Percentiles rank a stretch among this genome's conserved stretches.
Evolutionary conservation across 2,329 filamentous ascomycete species (phyloP).

Genomic region (Claviceps fusiformis): DNA sequence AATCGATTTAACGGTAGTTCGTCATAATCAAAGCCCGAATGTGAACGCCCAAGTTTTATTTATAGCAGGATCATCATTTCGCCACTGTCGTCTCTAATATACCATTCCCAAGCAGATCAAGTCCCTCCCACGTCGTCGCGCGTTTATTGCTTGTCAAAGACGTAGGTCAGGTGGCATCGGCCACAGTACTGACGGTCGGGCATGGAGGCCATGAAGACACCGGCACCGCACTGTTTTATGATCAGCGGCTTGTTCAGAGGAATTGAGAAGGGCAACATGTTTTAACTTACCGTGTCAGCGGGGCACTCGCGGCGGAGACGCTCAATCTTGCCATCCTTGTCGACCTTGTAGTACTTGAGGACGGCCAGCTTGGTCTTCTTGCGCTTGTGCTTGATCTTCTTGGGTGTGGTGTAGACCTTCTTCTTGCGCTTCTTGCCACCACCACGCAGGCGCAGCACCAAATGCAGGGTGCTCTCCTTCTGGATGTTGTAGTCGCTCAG

Average conservation of each 20-base stretch:
- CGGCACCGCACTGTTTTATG: slow-evolving; percentile 71
- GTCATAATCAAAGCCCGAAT: slow-evolving; percentile 27
- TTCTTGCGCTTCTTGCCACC: slow-evolving; percentile 99
- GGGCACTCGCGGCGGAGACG: slow-evolving; percentile 97
- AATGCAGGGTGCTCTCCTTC: slow-evolving; percentile 98
- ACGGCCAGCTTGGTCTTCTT: slow-evolving; percentile 99
- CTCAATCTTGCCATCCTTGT: slow-evolving; percentile 99
- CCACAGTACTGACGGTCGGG: slow-evolving; percentile 97
- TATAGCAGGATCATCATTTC: slow-evolving; percentile 17
- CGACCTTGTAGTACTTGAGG: slow-evolving; percentile 99
- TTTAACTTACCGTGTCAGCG: slow-evolving; percentile 58
- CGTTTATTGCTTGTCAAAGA: slow-evolving; percentile 53
- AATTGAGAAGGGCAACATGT: slow-evolving; percentile 8
- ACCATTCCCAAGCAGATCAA: slow-evolving; percentile 17
- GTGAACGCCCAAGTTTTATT: slow-evolving; percentile 25
- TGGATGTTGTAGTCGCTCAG: slow-evolving; percentile 99
- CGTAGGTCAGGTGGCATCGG: slow-evolving; percentile 60
- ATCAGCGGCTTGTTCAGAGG: not conserved
- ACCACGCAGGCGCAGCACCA: slow-evolving; percentile 96
- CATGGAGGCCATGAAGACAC: slow-evolving; percentile 99
- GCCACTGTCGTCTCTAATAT: slow-evolving; percentile 16
- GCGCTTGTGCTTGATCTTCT: slow-evolving; percentile 99
- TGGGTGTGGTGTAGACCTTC: slow-evolving; percentile 99
- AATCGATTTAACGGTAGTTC: slow-evolving; percentile 7
- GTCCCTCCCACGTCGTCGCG: slow-evolving; percentile 11